phyloP scores from a whole-genome alignment of 2,329 filamentous ascomycete genomes.

The Aspergillus carbonarius region DNA sequence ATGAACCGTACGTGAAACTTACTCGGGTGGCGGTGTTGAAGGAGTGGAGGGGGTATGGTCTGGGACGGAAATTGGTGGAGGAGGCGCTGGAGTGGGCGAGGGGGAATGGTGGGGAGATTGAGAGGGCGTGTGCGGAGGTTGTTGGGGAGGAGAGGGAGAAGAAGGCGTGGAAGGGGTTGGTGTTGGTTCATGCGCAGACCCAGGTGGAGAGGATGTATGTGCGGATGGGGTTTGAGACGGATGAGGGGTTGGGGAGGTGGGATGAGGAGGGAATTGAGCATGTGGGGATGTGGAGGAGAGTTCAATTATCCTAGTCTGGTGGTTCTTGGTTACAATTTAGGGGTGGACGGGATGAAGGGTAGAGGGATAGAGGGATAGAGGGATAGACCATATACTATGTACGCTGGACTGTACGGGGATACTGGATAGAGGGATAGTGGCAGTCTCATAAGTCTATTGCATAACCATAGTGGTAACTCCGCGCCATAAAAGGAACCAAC shows the following conservation, averaged over 20 bases:
- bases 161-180: conserved; percentile 65
- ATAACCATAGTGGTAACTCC: conserved; percentile 1
- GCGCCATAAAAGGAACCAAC: conserved; percentile 13
- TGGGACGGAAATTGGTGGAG: conserved; percentile 67
- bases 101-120: conserved; percentile 55
- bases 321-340: background rate
- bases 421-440: background rate
- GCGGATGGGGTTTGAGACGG: conserved; percentile 69
- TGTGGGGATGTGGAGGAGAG: conserved; percentile 73
- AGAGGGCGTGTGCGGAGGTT: conserved; percentile 21
- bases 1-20: conserved; percentile 78
- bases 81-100: conserved; percentile 67
- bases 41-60: conserved; percentile 63
- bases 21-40: conserved; percentile 71
- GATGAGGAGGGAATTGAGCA: conserved; percentile 81
- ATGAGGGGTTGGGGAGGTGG: conserved; percentile 74
- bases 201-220: conserved; percentile 65
- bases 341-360: background rate
- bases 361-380: background rate
- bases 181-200: conserved; percentile 77
- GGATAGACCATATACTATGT: too few species aligned
- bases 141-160: conserved; percentile 44
- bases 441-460: background rate
- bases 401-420: too few species aligned
- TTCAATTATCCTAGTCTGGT: conserved; percentile 18